These are phyloP conservation scores for Rhizoclosmatium sp. DNA, from an alignment of 192 early-diverging fungal genomes.

Conservation along the genomic window DNA sequence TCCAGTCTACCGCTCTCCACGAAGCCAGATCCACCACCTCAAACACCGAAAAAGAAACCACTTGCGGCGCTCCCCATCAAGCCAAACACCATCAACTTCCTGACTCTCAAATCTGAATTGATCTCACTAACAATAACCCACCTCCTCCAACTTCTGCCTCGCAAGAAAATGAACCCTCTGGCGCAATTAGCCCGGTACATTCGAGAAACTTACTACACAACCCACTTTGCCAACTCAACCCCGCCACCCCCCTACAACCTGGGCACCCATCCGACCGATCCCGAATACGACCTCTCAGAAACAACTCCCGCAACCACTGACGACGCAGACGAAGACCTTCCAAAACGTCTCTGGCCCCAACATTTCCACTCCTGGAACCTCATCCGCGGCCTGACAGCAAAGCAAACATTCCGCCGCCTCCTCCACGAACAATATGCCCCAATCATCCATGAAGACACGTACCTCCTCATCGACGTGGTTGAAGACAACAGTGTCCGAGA, in stretches of 20 bases:
- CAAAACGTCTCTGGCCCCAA: background rate
- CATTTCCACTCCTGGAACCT: background rate
- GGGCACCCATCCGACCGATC: conserved; percentile 17
- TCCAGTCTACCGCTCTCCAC: background rate
- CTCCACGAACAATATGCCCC: conserved; percentile 12
- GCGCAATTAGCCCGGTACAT: background rate
- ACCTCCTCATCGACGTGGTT: background rate
- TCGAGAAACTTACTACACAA: conserved; percentile 1
- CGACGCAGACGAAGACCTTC: background rate
- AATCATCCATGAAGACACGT: background rate
- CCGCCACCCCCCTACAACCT: conserved; percentile 24
- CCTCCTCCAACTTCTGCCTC: background rate
- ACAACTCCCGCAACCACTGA: background rate
- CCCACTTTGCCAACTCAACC: background rate
- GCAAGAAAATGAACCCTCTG: background rate
- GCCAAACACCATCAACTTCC: background rate
- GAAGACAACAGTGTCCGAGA: conserved; percentile 26
- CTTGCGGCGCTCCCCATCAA: background rate
- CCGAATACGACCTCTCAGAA: conserved; percentile 21
- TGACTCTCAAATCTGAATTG: background rate
- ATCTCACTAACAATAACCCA: background rate
- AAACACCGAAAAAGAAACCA: background rate
- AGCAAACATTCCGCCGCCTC: background rate
- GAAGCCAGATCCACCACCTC: background rate
- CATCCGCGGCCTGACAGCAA: background rate